A percentile compares a stretch with the other conserved stretches of the same genome.
Evolutionary conservation across 805 yeast genomes (phyloP).

Genomic region (Yamadazyma olivae): DNA sequence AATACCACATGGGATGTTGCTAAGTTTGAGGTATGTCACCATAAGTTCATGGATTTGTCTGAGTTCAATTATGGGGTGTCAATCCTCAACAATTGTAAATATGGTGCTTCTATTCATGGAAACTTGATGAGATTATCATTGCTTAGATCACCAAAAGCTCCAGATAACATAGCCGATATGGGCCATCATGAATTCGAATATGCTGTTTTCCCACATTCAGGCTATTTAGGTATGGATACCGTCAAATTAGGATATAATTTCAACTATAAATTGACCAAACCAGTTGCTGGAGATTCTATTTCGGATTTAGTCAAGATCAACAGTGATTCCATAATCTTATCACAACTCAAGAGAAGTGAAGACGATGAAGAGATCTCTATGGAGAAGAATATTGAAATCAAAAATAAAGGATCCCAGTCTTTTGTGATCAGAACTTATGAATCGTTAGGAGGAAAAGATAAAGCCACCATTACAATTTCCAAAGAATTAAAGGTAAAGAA

Average conservation of each 20-base stretch:
- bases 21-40: constrained; percentile 93
- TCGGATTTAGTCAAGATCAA: constrained; percentile 35
- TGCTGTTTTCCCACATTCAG: constrained; percentile 80
- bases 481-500: constrained; percentile 36
- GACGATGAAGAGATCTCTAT: constrained; percentile 60
- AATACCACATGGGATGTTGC: constrained; percentile 97
- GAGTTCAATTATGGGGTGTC: constrained; percentile 87
- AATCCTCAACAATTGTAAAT: constrained; percentile 77
- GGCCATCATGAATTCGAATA: constrained; percentile 81
- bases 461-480: constrained; percentile 47
- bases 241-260: constrained; percentile 77
- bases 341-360: constrained; percentile 84
- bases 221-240: constrained; percentile 58
- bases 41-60: constrained; percentile 88
- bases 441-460: constrained; percentile 73
- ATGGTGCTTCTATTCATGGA: constrained; percentile 94
- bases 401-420: constrained; percentile 36
- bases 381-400: constrained; percentile 46
- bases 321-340: constrained; percentile 59
- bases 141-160: constrained; percentile 88
- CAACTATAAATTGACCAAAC: constrained; percentile 46
- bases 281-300: constrained; percentile 9
- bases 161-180: constrained; percentile 94
- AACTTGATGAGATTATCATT: constrained; percentile 82
- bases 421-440: constrained; percentile 80